Conservation (phyloP, 1,284 basidiomycete species). For the Moesziomyces antarcticus region DNA sequence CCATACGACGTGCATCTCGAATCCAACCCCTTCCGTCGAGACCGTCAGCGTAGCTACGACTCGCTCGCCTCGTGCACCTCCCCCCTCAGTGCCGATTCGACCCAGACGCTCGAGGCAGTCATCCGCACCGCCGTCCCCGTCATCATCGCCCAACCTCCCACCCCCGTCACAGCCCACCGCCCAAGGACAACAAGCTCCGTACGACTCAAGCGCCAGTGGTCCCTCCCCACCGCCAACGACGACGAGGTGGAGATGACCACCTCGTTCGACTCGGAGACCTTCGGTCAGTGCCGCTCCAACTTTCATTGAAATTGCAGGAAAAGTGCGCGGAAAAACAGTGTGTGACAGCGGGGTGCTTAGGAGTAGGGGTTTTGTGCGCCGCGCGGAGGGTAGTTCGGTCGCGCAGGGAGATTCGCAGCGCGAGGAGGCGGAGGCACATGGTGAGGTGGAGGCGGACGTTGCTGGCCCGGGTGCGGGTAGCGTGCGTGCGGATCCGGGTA, state of each 20-base stretch:
- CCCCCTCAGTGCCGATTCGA: not conserved
- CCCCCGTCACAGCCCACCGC: not conserved
- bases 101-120: not conserved
- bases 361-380: not conserved
- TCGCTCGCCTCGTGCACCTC: not conserved
- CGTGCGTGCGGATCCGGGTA: not conserved
- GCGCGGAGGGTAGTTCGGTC: too few relatives aligned
- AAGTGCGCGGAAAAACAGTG: not conserved
- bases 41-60: not conserved
- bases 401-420: too few relatives aligned
- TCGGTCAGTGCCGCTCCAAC: constrained; percentile 1
- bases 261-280: constrained; percentile 7
- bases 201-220: not conserved
- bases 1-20: not conserved
- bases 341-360: not conserved
- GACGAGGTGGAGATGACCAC: not conserved
- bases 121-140: not conserved
- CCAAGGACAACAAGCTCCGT: constrained; percentile 2
- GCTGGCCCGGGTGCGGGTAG: not conserved
- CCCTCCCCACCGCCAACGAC: not conserved
- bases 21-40: not conserved
- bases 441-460: not conserved
- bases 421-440: not conserved
- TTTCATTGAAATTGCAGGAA: not conserved
- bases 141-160: constrained; percentile 13